Percentiles rank a stretch among this genome's conserved stretches.
phyloP scores from a whole-genome alignment of 768 basidiomycete species.

The Amanita polypyramis region DNA sequence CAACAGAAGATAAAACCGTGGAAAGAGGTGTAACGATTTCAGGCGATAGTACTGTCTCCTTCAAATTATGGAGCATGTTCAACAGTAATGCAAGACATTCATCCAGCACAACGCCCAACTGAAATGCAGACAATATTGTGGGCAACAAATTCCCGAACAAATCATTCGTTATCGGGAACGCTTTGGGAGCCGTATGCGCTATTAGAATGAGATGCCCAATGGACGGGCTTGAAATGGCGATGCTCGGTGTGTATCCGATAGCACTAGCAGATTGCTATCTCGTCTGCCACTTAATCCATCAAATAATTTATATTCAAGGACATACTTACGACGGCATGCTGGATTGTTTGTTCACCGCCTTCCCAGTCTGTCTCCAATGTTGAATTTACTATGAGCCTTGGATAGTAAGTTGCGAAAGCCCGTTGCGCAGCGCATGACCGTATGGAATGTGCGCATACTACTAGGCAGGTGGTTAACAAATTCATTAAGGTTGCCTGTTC shows the following conservation, averaged over 20 bases:
- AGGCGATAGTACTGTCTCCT: slow-evolving; percentile 17
- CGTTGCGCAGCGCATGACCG: slow-evolving; percentile 35
- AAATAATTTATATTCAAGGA: neutral
- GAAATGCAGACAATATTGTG: neutral
- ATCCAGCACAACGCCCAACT: slow-evolving; percentile 43
- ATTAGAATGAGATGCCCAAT: slow-evolving; percentile 24
- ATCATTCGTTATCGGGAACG: neutral
- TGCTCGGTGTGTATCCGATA: slow-evolving; percentile 18
- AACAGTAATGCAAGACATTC: slow-evolving; percentile 52
- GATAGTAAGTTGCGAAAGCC: slow-evolving; percentile 32
- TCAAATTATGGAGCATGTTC: slow-evolving; percentile 18
- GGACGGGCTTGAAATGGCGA: slow-evolving; percentile 16
- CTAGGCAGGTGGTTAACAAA: slow-evolving; percentile 15
- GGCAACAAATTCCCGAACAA: slow-evolving; percentile 1
- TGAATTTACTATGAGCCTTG: slow-evolving; percentile 30
- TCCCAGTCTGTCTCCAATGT: slow-evolving; percentile 24
- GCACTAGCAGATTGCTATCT: slow-evolving; percentile 24
- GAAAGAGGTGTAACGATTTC: slow-evolving; percentile 40
- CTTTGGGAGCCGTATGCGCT: slow-evolving; percentile 20
- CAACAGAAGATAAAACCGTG: slow-evolving; percentile 40
- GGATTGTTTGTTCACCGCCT: slow-evolving; percentile 27
- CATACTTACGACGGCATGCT: slow-evolving; percentile 28
- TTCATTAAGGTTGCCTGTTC: slow-evolving; percentile 14
- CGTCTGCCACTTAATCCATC: neutral
- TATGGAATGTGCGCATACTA: slow-evolving; percentile 26